phyloP scores from a whole-genome alignment of 2,329 filamentous ascomycete species.

The Colletotrichum nymphaeae region DNA sequence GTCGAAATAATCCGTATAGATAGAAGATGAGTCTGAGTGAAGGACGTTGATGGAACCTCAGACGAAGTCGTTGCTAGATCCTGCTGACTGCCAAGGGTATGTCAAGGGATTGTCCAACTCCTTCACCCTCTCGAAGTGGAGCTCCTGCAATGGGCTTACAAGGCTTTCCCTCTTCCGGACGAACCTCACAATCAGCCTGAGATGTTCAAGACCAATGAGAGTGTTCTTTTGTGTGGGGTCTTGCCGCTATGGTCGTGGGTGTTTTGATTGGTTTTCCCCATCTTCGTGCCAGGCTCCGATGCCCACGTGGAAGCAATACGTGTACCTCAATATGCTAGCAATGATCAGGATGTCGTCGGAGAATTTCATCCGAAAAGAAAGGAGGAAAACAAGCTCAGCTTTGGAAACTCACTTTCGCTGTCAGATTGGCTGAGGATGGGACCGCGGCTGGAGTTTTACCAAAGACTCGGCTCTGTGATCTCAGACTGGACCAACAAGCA shows the following conservation, averaged over 20 bases:
- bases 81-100: neutral
- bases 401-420: too few species aligned
- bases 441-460: too few species aligned
- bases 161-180: neutral
- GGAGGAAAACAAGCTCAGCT: neutral
- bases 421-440: too few species aligned
- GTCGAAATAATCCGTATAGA: neutral
- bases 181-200: neutral
- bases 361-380: neutral
- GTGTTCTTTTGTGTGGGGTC: too few species aligned
- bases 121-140: neutral
- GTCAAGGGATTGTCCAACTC: neutral
- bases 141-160: conserved; percentile 20
- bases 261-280: neutral
- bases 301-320: too few species aligned
- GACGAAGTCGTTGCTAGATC: neutral
- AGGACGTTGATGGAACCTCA: neutral
- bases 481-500: too few species aligned
- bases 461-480: too few species aligned
- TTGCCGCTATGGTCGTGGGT: neutral
- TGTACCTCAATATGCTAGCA: neutral
- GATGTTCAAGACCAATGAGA: neutral
- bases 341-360: neutral
- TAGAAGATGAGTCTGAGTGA: neutral
- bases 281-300: too few species aligned